Percentiles rank a stretch among this genome's conserved stretches.
Evolutionary conservation across 225 moss, liverwort and hornwort genomes (phyloP).

Genomic region (Pseudisothecium myosuroides): DNA sequence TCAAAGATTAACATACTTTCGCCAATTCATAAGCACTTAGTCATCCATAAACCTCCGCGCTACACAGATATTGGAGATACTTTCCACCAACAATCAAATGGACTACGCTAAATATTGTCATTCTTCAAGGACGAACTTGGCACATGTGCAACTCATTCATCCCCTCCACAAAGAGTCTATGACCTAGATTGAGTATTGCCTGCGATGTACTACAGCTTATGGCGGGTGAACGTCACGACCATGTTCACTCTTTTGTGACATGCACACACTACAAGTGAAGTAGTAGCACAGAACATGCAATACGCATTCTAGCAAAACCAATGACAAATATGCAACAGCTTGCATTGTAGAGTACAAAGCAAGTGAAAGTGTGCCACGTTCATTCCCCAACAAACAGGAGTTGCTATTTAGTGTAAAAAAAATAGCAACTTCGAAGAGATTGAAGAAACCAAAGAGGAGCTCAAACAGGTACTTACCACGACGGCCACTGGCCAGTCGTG

Average conservation of each 20-base stretch:
- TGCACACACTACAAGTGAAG: too few relatives aligned
- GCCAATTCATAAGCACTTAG: background rate
- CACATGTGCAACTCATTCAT: background rate
- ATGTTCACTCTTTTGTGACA: too few relatives aligned
- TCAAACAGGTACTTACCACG: constrained; percentile 26
- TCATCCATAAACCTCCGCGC: background rate
- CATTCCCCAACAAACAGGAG: background rate
- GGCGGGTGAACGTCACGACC: too few relatives aligned
- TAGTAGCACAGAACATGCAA: too few relatives aligned
- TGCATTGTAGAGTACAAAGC: background rate
- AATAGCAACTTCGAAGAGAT: background rate
- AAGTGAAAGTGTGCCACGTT: background rate
- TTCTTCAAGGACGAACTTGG: background rate
- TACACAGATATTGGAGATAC: background rate
- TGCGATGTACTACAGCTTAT: too few relatives aligned
- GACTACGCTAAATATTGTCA: too few relatives aligned
- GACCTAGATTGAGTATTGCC: too few relatives aligned
- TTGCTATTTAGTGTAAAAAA: background rate
- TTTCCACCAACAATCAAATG: too few relatives aligned
- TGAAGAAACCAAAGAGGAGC: background rate
- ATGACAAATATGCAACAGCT: too few relatives aligned
- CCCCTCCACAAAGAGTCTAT: background rate
- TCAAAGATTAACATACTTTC: background rate
- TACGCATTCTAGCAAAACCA: too few relatives aligned
- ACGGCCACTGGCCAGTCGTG: constrained; percentile 87